These are phyloP conservation scores for Mycena floridula DNA, from an alignment of 768 basidiomycete genomes.

Conservation along the genomic window DNA sequence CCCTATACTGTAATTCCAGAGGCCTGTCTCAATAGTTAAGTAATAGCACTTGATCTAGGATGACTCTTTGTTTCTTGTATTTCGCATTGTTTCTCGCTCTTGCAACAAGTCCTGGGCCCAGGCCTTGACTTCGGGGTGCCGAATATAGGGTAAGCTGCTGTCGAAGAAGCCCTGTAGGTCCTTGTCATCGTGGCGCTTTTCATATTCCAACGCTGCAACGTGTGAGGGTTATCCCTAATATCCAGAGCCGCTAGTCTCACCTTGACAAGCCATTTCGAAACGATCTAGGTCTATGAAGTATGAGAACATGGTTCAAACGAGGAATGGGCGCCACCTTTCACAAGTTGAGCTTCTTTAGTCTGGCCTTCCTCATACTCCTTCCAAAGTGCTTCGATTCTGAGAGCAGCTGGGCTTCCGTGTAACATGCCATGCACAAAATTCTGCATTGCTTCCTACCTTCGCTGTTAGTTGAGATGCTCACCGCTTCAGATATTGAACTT, in stretches of 20 bases:
- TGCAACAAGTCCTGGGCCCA: slow-evolving; percentile 60
- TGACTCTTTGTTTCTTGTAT: neutral
- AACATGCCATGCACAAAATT: slow-evolving; percentile 88
- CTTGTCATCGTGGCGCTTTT: slow-evolving; percentile 37
- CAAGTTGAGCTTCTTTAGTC: slow-evolving; percentile 75
- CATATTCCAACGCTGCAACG: slow-evolving; percentile 65
- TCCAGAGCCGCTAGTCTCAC: slow-evolving; percentile 23
- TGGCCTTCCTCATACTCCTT: slow-evolving; percentile 82
- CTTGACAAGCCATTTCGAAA: slow-evolving; percentile 86
- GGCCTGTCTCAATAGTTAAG: neutral
- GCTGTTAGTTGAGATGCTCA: no score
- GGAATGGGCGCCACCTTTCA: slow-evolving; percentile 59
- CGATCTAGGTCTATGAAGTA: slow-evolving; percentile 69
- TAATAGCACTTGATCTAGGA: neutral
- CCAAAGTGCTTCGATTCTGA: slow-evolving; percentile 68
- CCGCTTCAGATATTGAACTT: no score
- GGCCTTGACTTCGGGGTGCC: slow-evolving; percentile 62
- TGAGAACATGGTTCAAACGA: neutral
- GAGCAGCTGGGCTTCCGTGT: slow-evolving; percentile 63
- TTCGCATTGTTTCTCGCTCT: slow-evolving; percentile 37
- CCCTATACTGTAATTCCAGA: neutral
- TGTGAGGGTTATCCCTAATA: neutral
- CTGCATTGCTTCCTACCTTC: slow-evolving; percentile 74
- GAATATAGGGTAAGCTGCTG: slow-evolving; percentile 65
- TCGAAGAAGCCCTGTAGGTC: slow-evolving; percentile 76